Evolutionary conservation across 2,329 filamentous ascomycete species (phyloP).

Genomic region (Fusarium burgessii): DNA sequence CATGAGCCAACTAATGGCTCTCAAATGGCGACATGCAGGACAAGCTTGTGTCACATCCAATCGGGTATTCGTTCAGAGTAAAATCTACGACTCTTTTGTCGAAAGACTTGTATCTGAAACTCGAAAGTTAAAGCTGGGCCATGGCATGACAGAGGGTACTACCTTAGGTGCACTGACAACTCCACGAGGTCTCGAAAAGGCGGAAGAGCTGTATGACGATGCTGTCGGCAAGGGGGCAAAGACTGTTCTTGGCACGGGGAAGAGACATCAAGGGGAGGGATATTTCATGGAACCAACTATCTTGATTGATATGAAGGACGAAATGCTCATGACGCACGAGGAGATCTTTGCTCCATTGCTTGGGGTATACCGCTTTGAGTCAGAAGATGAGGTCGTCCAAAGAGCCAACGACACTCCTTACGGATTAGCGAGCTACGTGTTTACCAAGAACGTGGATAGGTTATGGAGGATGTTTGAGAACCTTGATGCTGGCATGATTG

Average conservation of each 20-base stretch:
- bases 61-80: slow-evolving; percentile 67
- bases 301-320: slow-evolving; percentile 7
- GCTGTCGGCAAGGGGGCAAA: slow-evolving; percentile 18
- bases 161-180: slow-evolving; percentile 33
- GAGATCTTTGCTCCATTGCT: slow-evolving; percentile 35
- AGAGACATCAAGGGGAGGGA: background rate
- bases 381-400: slow-evolving; percentile 27
- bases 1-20: background rate
- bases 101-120: background rate
- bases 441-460: slow-evolving; percentile 32
- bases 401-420: slow-evolving; percentile 28
- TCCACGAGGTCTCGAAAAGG: slow-evolving; percentile 6
- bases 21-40: slow-evolving; percentile 76
- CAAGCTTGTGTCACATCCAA: slow-evolving; percentile 77
- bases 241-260: background rate
- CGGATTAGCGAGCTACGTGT: slow-evolving; percentile 24
- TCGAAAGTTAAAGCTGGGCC: background rate
- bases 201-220: slow-evolving; percentile 14
- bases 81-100: slow-evolving; percentile 63
- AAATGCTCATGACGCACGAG: slow-evolving; percentile 24
- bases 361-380: slow-evolving; percentile 23
- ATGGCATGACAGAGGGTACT: background rate
- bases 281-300: slow-evolving; percentile 36
- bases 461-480: slow-evolving; percentile 31
- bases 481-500: slow-evolving; percentile 39